These are phyloP conservation scores for Leucocoprinus leucothites DNA, from an alignment of 768 basidiomycete species.

Conservation along the genomic window DNA sequence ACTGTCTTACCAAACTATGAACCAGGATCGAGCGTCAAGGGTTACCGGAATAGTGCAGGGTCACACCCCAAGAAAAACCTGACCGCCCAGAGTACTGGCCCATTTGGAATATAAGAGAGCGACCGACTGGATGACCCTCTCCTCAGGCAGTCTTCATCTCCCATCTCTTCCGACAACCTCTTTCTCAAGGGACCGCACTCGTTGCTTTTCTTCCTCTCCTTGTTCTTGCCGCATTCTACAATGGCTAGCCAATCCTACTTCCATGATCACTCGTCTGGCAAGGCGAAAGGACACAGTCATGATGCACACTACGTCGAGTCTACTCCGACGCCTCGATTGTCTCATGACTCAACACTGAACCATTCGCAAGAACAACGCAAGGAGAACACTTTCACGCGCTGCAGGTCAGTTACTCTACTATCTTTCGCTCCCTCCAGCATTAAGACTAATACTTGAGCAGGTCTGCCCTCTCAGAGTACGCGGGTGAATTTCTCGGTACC, in stretches of 20 bases:
- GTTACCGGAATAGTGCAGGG: too few relatives aligned
- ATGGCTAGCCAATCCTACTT: conserved; percentile 1
- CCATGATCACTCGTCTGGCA: background rate
- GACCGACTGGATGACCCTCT: background rate
- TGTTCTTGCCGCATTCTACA: background rate
- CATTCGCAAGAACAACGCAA: background rate
- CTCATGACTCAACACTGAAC: background rate
- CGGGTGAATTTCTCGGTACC: conserved; percentile 54
- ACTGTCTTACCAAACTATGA: too few relatives aligned
- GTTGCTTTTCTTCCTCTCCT: background rate
- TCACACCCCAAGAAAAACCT: too few relatives aligned
- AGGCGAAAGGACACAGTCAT: background rate
- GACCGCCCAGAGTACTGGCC: too few relatives aligned
- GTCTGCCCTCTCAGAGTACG: conserved; percentile 12
- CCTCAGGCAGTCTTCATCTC: background rate
- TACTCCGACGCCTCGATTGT: background rate
- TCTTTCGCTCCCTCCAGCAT: background rate
- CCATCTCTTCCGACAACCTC: background rate
- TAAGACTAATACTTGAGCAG: conserved; percentile 1
- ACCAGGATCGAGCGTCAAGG: too few relatives aligned
- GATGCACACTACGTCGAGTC: background rate
- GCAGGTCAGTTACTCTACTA: conserved; percentile 1
- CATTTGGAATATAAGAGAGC: background rate
- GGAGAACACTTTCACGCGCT: background rate
- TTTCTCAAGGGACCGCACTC: background rate